phyloP scores from a whole-genome alignment of 2,329 filamentous ascomycete genomes.

The Rutstroemia sp. region DNA sequence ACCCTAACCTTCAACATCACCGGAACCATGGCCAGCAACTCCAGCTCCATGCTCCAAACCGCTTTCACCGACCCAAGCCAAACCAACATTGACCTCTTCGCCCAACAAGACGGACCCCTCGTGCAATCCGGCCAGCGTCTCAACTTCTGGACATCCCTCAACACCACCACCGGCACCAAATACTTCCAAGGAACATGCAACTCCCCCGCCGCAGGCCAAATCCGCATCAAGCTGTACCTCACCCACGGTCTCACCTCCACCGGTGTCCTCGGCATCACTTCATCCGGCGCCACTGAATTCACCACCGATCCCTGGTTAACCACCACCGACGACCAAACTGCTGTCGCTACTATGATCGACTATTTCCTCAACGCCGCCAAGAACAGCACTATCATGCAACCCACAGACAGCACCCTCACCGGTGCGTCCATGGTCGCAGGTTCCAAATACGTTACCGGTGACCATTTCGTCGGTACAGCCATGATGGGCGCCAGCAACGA shows the following conservation, averaged over 20 bases:
- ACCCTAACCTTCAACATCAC: slow-evolving; percentile 19
- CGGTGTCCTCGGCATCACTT: slow-evolving; percentile 36
- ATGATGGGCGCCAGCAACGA: slow-evolving; percentile 43
- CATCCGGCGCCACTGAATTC: slow-evolving; percentile 36
- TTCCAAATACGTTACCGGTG: neutral
- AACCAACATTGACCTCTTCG: slow-evolving; percentile 28
- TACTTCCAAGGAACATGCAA: slow-evolving; percentile 8
- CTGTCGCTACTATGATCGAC: slow-evolving; percentile 44
- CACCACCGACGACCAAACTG: slow-evolving; percentile 50
- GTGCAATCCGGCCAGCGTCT: slow-evolving; percentile 4
- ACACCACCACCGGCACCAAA: slow-evolving; percentile 1
- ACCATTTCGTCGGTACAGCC: slow-evolving; percentile 14
- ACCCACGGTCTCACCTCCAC: slow-evolving; percentile 42
- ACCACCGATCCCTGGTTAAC: slow-evolving; percentile 40
- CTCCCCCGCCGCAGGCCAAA: slow-evolving; percentile 26
- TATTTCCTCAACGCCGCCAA: slow-evolving; percentile 43
- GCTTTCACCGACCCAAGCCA: slow-evolving; percentile 39
- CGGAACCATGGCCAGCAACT: neutral
- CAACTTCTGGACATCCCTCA: slow-evolving; percentile 7
- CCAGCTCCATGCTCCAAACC: neutral
- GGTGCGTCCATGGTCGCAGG: neutral
- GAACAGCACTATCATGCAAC: slow-evolving; percentile 43
- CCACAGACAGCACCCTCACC: slow-evolving; percentile 5
- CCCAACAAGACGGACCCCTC: neutral
- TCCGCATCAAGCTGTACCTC: slow-evolving; percentile 43